phyloP scores from a whole-genome alignment of 1,284 basidiomycete species.

The Flammula alnicola region DNA sequence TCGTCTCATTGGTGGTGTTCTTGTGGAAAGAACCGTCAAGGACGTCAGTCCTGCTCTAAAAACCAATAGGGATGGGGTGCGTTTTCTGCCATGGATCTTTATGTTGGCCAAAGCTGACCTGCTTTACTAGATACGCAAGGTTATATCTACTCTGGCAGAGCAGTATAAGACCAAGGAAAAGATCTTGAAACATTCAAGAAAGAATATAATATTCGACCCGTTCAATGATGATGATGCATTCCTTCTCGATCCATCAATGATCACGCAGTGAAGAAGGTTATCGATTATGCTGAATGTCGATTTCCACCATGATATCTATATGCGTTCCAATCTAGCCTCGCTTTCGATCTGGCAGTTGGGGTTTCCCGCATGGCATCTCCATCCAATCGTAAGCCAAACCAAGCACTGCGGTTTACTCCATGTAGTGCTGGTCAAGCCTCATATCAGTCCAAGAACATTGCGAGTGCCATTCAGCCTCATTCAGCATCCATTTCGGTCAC shows the following conservation, averaged over 20 bases:
- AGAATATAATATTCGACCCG: conserved; percentile 80
- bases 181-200: conserved; percentile 85
- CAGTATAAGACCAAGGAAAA: conserved; percentile 90
- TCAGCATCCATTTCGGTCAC: no score
- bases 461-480: no score
- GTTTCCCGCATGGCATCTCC: no score
- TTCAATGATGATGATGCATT: conserved; percentile 31
- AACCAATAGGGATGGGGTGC: conserved; percentile 83
- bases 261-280: neutral
- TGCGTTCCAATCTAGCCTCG: no score
- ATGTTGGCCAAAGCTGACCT: conserved; percentile 19
- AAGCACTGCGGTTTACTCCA: no score
- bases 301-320: no score
- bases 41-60: conserved; percentile 92
- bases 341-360: no score
- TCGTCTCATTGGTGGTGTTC: conserved; percentile 92
- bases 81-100: conserved; percentile 29
- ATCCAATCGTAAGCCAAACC: no score
- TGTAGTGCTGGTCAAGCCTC: no score
- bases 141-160: conserved; percentile 74
- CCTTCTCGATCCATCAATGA: neutral
- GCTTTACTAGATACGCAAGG: conserved; percentile 71
- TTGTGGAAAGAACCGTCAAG: conserved; percentile 95
- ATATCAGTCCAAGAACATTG: no score
- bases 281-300: neutral